These are phyloP conservation scores for Trametopsis cervina DNA, from an alignment of 768 basidiomycete genomes.

Conservation along the genomic window DNA sequence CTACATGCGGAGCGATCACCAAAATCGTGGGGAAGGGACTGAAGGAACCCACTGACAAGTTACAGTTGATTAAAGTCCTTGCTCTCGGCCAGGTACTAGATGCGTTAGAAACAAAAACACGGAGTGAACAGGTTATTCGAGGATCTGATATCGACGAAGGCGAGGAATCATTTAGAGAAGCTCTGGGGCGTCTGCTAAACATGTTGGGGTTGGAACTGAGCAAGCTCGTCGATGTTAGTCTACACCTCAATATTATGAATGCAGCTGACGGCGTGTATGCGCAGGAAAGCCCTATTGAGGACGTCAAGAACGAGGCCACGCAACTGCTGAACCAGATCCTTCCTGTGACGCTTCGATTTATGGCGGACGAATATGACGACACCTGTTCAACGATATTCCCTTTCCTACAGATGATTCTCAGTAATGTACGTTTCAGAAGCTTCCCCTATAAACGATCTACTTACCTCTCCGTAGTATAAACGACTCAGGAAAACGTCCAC, in stretches of 20 bases:
- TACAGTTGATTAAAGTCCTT: constrained; percentile 85
- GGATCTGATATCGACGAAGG: constrained; percentile 77
- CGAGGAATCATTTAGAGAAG: constrained; percentile 84
- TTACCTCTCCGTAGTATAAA: constrained; percentile 64
- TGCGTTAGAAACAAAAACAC: constrained; percentile 72
- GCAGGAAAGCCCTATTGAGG: constrained; percentile 56
- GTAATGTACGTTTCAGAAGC: constrained; percentile 46
- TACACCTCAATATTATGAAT: constrained; percentile 1
- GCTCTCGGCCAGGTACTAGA: constrained; percentile 78
- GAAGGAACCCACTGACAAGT: constrained; percentile 84
- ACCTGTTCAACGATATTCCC: constrained; percentile 83
- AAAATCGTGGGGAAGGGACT: constrained; percentile 90
- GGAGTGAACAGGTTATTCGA: constrained; percentile 55
- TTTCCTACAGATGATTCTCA: constrained; percentile 67
- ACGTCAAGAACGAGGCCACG: constrained; percentile 57
- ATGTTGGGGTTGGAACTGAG: constrained; percentile 74
- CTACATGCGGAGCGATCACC: constrained; percentile 72
- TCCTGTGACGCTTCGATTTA: constrained; percentile 79
- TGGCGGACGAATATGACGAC: constrained; percentile 88
- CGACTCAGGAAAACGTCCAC: constrained; percentile 53
- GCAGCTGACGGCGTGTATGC: neutral
- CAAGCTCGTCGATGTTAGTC: constrained; percentile 74
- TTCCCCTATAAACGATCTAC: neutral
- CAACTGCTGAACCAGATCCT: constrained; percentile 58
- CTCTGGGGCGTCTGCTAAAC: constrained; percentile 79